Percentiles rank a stretch among this genome's conserved stretches.
Conservation (phyloP, 1,284 basidiomycete genomes). For the Trametes versicolor region DNA sequence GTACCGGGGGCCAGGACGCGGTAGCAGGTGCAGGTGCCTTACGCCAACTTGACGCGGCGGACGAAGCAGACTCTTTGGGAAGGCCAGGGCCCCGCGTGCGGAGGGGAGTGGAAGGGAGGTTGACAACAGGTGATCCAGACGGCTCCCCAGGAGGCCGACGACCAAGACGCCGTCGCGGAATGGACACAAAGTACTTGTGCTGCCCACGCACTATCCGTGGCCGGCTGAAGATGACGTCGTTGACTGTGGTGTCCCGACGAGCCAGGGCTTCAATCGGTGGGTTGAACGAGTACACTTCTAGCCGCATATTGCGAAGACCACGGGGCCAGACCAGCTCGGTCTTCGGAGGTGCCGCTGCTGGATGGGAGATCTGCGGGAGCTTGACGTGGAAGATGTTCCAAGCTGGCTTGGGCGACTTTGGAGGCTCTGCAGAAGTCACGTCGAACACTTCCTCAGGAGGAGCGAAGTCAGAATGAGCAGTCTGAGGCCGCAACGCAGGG, state of each 20-base stretch:
- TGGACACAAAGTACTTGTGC: slow-evolving; percentile 58
- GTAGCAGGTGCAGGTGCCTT: slow-evolving; percentile 35
- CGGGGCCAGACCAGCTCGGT: slow-evolving; percentile 57
- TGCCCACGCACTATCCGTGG: slow-evolving; percentile 55
- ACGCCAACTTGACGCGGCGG: slow-evolving; percentile 69
- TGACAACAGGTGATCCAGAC: slow-evolving; percentile 45
- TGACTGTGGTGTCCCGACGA: slow-evolving; percentile 68
- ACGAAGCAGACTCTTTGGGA: slow-evolving; percentile 34
- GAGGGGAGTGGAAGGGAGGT: slow-evolving; percentile 52
- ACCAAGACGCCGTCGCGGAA: slow-evolving; percentile 55
- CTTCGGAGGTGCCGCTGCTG: slow-evolving; percentile 55
- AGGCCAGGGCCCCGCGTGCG: slow-evolving; percentile 48
- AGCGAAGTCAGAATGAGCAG: slow-evolving; percentile 41
- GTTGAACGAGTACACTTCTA: slow-evolving; percentile 79
- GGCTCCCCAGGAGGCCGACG: slow-evolving; percentile 13
- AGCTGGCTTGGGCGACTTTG: slow-evolving; percentile 61
- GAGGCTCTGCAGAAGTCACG: slow-evolving; percentile 61
- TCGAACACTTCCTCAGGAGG: slow-evolving; percentile 58
- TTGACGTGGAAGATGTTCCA: slow-evolving; percentile 66
- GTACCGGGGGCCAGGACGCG: slow-evolving; percentile 22
- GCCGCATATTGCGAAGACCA: slow-evolving; percentile 54
- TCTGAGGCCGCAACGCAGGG: slow-evolving; percentile 58
- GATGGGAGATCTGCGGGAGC: slow-evolving; percentile 60
- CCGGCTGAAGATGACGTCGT: slow-evolving; percentile 74
- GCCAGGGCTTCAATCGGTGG: slow-evolving; percentile 78